Percentiles rank a stretch among this genome's conserved stretches.
Evolutionary conservation across 129 eudicot species (phyloP).

Genomic region (Ambrosia artemisiifolia): DNA sequence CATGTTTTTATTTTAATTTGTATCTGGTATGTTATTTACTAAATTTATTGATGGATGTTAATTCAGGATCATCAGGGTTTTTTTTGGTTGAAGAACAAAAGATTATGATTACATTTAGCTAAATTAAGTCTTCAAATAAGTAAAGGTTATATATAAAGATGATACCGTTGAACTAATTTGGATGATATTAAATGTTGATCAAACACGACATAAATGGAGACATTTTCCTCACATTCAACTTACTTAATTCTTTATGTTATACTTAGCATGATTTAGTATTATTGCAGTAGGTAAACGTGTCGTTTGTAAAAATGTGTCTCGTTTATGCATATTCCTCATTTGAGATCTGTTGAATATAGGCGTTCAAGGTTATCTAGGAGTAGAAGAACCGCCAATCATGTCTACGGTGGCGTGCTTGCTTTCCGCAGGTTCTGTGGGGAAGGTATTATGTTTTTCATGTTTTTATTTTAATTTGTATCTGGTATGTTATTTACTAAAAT

Average conservation of each 20-base stretch:
- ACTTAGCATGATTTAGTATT: not conserved
- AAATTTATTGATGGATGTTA: not conserved
- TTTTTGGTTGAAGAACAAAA: conserved; percentile 89
- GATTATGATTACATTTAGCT: too few relatives aligned
- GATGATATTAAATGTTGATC: not conserved
- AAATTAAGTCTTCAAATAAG: too few relatives aligned
- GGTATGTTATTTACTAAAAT: not conserved
- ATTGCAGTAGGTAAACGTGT: not conserved
- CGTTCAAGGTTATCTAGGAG: conserved; percentile 80
- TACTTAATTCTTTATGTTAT: too few relatives aligned
- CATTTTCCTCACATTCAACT: too few relatives aligned
- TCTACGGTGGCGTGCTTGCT: conserved; percentile 89
- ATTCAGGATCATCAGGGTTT: conserved; percentile 73
- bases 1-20: not conserved
- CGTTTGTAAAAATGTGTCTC: not conserved
- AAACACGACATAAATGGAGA: too few relatives aligned
- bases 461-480: not conserved
- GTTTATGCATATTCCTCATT: conserved; percentile 77
- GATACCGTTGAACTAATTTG: too few relatives aligned
- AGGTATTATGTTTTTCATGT: conserved; percentile 39
- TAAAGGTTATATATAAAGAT: too few relatives aligned
- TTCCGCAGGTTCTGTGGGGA: conserved; percentile 91
- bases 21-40: not conserved
- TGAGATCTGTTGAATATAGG: conserved; percentile 88
- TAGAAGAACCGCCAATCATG: conserved; percentile 87